phyloP scores from a whole-genome alignment of 208 protist species.

The Trypanosoma melophagium region DNA sequence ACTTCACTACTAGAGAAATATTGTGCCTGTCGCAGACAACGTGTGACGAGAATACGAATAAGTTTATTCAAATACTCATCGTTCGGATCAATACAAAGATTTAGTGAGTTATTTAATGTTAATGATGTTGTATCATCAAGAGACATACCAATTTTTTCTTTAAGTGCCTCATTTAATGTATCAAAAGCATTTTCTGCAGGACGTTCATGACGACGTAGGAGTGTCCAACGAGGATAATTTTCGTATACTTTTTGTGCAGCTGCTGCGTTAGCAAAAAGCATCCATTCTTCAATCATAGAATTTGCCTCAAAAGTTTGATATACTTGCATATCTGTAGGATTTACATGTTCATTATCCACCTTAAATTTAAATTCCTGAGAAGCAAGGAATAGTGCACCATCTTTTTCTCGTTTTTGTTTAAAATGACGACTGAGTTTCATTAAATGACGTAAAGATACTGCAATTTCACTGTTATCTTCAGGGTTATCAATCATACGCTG shows the following conservation, averaged over 20 bases:
- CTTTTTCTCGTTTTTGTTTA: slow-evolving; percentile 73
- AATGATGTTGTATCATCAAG: slow-evolving; percentile 86
- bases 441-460: slow-evolving; percentile 73
- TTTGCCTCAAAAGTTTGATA: slow-evolving; percentile 93
- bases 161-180: slow-evolving; percentile 78
- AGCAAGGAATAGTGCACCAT: slow-evolving; percentile 85
- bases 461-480: slow-evolving; percentile 55
- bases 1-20: slow-evolving; percentile 91
- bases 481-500: slow-evolving; percentile 92
- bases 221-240: slow-evolving; percentile 80
- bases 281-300: slow-evolving; percentile 97
- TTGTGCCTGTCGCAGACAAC: slow-evolving; percentile 91
- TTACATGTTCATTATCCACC: slow-evolving; percentile 86
- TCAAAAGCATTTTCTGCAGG: slow-evolving; percentile 86
- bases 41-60: slow-evolving; percentile 89
- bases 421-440: slow-evolving; percentile 83
- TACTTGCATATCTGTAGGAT: slow-evolving; percentile 86
- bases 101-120: slow-evolving; percentile 84
- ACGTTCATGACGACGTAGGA: slow-evolving; percentile 88
- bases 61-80: slow-evolving; percentile 92
- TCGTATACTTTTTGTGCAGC: slow-evolving; percentile 81
- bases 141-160: slow-evolving; percentile 46
- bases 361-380: slow-evolving; percentile 93
- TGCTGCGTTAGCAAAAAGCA: slow-evolving; percentile 95
- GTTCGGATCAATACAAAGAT: slow-evolving; percentile 64